phyloP scores from a whole-genome alignment of 2,329 filamentous ascomycete genomes.

The Colletotrichum chrysophilum region DNA sequence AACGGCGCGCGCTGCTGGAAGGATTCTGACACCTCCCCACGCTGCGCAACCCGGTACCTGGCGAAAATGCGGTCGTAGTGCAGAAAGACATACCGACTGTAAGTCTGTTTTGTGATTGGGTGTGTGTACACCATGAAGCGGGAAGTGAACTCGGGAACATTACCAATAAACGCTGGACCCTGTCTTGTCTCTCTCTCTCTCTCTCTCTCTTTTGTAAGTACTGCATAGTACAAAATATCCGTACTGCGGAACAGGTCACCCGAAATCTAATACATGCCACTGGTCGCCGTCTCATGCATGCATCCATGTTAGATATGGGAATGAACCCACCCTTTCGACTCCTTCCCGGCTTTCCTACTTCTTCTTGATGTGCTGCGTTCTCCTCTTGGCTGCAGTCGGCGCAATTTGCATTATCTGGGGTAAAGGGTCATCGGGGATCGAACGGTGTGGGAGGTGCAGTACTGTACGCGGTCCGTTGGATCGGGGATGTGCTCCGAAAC shows the following conservation, averaged over 20 bases:
- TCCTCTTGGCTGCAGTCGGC: not conserved
- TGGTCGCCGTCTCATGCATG: not conserved
- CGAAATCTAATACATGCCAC: not conserved
- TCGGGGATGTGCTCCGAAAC: constrained; percentile 12
- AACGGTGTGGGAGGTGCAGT: not conserved
- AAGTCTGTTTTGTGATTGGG: not conserved
- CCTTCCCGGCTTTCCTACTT: not conserved
- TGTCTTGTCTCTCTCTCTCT: not conserved
- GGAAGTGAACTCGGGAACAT: not conserved
- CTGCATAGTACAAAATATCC: not conserved
- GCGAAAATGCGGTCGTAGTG: not conserved
- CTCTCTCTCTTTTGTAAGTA: too few relatives aligned
- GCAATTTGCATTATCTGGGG: constrained; percentile 3
- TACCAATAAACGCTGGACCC: not conserved
- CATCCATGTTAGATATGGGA: not conserved
- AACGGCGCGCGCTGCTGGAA: not conserved
- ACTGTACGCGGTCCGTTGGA: not conserved
- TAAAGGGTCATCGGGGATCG: not conserved
- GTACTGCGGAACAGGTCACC: not conserved
- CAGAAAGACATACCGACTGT: not conserved
- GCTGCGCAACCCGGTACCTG: not conserved
- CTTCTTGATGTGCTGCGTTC: not conserved
- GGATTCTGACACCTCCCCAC: not conserved
- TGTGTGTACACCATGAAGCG: not conserved
- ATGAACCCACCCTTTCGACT: not conserved